These are phyloP conservation scores for Talaromyces rugulosus DNA, from an alignment of 2,329 filamentous ascomycete genomes.

Conservation along the genomic window DNA sequence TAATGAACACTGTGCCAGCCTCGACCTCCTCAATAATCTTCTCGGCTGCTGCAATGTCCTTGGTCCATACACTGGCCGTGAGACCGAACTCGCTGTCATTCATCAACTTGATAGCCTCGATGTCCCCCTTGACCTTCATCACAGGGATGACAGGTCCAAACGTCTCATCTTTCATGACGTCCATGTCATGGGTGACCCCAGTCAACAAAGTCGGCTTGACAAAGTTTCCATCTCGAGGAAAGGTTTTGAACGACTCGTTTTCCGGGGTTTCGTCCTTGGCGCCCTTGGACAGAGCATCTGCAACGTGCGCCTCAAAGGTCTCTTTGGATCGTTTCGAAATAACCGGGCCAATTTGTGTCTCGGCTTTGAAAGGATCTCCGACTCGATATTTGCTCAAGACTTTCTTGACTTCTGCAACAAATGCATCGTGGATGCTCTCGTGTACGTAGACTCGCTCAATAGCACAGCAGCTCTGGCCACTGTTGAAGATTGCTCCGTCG, in stretches of 20 bases:
- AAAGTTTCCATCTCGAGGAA: conserved; percentile 78
- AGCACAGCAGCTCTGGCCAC: conserved; percentile 95
- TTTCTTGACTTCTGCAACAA: conserved; percentile 72
- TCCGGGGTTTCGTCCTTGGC: conserved; percentile 80
- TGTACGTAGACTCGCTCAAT: conserved; percentile 90
- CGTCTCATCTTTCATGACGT: conserved; percentile 88
- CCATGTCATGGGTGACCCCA: conserved; percentile 75
- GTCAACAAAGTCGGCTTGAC: conserved; percentile 80
- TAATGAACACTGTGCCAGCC: conserved; percentile 93
- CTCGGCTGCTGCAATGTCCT: conserved; percentile 71
- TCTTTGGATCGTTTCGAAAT: conserved; percentile 75
- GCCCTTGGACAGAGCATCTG: conserved; percentile 77
- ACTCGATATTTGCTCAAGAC: conserved; percentile 78
- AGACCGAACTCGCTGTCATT: conserved; percentile 93
- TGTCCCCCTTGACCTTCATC: conserved; percentile 77
- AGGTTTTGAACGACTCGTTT: conserved; percentile 69
- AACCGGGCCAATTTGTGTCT: conserved; percentile 82
- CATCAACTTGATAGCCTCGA: conserved; percentile 79
- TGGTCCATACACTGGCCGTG: conserved; percentile 97
- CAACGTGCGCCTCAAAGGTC: conserved; percentile 71
- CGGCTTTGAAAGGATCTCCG: conserved; percentile 77
- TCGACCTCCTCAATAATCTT: conserved; percentile 76
- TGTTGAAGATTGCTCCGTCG: conserved; percentile 95
- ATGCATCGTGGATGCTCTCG: conserved; percentile 75
- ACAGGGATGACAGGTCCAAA: conserved; percentile 91